phyloP scores from a whole-genome alignment of 306 rosid species.

The Prunus kanzakura region DNA sequence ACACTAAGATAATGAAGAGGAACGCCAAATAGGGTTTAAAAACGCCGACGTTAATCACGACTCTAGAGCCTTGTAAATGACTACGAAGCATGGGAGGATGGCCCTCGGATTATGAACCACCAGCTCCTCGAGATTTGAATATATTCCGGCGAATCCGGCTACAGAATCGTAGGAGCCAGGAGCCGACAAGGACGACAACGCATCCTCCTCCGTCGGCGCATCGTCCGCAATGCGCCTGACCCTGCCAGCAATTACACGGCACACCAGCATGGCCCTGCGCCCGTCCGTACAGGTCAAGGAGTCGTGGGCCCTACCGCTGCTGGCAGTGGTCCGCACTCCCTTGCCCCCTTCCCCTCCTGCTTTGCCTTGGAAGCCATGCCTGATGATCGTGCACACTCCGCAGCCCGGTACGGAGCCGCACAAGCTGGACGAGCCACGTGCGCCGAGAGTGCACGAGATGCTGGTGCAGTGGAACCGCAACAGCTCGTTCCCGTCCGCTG shows the following conservation, averaged over 20 bases:
- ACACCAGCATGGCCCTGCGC: conserved; percentile 82
- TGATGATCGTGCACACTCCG: conserved; percentile 69
- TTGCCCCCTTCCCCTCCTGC: conserved; percentile 6
- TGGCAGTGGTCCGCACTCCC: conserved; percentile 82
- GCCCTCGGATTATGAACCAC: conserved; percentile 78
- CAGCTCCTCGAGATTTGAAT: conserved; percentile 85
- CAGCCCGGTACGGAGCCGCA: conserved; percentile 70
- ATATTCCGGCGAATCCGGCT: conserved; percentile 55
- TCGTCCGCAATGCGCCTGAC: conserved; percentile 67
- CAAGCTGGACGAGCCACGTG: conserved; percentile 61
- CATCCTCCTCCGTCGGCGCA: conserved; percentile 46
- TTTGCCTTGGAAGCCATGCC: conserved; percentile 68
- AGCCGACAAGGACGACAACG: conserved; percentile 12
- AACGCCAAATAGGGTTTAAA: not conserved
- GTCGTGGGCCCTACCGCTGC: conserved; percentile 95
- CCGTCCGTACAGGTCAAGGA: conserved; percentile 31
- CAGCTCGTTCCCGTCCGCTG: conserved; percentile 95
- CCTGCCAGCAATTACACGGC: conserved; percentile 92
- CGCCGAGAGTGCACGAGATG: conserved; percentile 72
- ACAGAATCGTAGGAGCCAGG: conserved; percentile 66
- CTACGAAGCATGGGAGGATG: conserved; percentile 91
- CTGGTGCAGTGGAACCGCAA: conserved; percentile 79
- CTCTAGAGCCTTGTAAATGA: conserved; percentile 59
- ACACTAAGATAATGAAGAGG: not conserved
- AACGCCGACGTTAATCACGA: conserved; percentile 8